Evolutionary conservation across 2,329 filamentous ascomycete species (phyloP).

Genomic region (Polytolypa hystricis): DNA sequence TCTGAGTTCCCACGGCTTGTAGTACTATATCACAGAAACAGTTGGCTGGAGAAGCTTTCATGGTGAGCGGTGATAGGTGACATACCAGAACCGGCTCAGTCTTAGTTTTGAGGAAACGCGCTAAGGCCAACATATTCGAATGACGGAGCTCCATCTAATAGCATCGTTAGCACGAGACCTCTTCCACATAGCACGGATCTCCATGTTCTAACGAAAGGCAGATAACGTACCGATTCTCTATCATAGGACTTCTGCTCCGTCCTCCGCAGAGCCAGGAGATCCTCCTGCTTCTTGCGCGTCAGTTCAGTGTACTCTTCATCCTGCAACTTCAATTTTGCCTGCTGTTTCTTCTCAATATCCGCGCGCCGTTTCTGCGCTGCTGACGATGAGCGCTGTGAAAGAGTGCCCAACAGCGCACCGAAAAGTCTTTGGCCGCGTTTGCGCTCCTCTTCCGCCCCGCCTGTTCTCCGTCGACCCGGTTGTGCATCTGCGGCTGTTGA

Average conservation of each 20-base stretch:
- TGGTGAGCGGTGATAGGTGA: conserved; percentile 11
- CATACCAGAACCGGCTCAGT: conserved; percentile 63
- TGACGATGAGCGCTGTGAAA: conserved; percentile 60
- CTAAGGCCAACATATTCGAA: conserved; percentile 57
- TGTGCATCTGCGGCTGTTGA: conserved; percentile 4
- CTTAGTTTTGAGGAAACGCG: conserved; percentile 62
- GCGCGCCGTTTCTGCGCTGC: conserved; percentile 56
- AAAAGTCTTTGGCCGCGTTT: conserved; percentile 78
- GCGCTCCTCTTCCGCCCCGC: conserved; percentile 58
- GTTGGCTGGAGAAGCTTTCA: conserved; percentile 14
- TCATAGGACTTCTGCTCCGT: conserved; percentile 66
- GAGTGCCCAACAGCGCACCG: conserved; percentile 64
- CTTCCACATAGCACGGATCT: too few species aligned
- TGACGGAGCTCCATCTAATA: conserved; percentile 64
- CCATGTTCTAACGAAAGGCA: not conserved
- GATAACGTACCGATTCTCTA: conserved; percentile 56
- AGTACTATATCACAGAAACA: conserved; percentile 50
- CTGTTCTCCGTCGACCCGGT: conserved; percentile 11
- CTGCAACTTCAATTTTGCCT: conserved; percentile 63
- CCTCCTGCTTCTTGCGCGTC: conserved; percentile 53
- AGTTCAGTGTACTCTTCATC: conserved; percentile 59
- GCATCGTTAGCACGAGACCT: not conserved
- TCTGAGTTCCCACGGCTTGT: conserved; percentile 69
- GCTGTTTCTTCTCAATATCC: conserved; percentile 74
- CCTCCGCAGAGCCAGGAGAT: conserved; percentile 49